Conservation (phyloP, 345 rosid genomes). For the Trapa bicornis region DNA sequence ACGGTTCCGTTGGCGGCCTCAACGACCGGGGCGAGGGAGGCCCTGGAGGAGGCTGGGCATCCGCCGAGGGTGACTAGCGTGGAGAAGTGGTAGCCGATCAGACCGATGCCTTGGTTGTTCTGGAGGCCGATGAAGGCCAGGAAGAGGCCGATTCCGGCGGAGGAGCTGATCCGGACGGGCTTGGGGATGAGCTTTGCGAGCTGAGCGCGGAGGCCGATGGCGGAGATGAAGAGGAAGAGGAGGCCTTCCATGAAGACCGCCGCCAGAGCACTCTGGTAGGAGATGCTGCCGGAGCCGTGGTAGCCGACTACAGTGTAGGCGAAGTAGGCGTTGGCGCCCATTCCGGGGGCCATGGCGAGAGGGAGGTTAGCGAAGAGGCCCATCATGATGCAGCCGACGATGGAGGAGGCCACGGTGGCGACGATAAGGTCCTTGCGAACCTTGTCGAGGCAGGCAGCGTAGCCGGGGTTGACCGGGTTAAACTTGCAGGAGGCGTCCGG, state of each 20-base stretch:
- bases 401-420: constrained; percentile 77
- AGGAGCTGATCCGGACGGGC: constrained; percentile 84
- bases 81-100: constrained; percentile 69
- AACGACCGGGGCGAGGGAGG: constrained; percentile 53
- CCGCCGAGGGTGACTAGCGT: constrained; percentile 78
- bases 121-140: constrained; percentile 90
- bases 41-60: constrained; percentile 59
- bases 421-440: constrained; percentile 75
- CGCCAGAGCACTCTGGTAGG: constrained; percentile 64
- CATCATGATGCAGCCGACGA: constrained; percentile 80
- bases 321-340: constrained; percentile 91
- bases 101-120: constrained; percentile 73
- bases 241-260: constrained; percentile 77
- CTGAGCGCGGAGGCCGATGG: constrained; percentile 67
- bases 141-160: constrained; percentile 89
- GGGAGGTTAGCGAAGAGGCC: constrained; percentile 82
- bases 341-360: constrained; percentile 81
- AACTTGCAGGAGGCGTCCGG: constrained; percentile 71
- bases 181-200: constrained; percentile 77
- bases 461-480: constrained; percentile 86
- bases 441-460: constrained; percentile 51
- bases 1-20: constrained; percentile 57
- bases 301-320: constrained; percentile 92
- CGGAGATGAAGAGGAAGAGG: constrained; percentile 63
- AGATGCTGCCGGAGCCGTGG: constrained; percentile 80